Evolutionary conservation across 2,329 filamentous ascomycete species (phyloP).

Genomic region (Fusarium longipes): DNA sequence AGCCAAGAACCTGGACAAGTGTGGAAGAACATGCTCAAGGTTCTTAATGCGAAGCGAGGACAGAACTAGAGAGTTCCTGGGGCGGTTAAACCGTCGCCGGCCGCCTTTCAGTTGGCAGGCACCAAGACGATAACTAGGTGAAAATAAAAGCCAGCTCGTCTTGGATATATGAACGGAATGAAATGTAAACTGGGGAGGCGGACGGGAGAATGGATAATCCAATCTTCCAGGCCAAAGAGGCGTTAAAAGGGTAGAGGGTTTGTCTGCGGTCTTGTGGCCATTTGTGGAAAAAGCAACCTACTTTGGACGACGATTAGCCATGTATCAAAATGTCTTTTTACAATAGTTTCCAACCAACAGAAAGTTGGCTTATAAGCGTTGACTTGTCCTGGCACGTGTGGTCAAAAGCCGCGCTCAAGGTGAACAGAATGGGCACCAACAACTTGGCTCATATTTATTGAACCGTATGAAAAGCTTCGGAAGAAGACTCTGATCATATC

Average conservation of each 20-base stretch:
- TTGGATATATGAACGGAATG: conserved; percentile 47
- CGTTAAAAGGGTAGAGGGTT: conserved; percentile 47
- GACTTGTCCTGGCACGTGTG: not conserved
- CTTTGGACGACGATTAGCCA: conserved; percentile 45
- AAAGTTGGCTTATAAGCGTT: conserved; percentile 39
- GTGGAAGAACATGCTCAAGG: conserved; percentile 89
- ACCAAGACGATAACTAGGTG: conserved; percentile 43
- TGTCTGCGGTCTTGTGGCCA: conserved; percentile 42
- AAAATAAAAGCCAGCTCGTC: conserved; percentile 30
- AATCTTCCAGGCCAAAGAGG: conserved; percentile 42
- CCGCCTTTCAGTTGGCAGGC: conserved; percentile 47
- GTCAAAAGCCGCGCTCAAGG: not conserved
- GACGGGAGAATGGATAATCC: conserved; percentile 22
- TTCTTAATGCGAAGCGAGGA: conserved; percentile 71
- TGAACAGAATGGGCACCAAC: not conserved
- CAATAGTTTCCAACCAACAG: conserved; percentile 39
- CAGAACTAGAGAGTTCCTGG: conserved; percentile 47
- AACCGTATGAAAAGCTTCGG: conserved; percentile 4
- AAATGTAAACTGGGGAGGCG: conserved; percentile 36
- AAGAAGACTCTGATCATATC: conserved; percentile 4
- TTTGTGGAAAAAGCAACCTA: conserved; percentile 46
- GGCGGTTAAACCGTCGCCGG: not conserved
- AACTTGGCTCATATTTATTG: conserved; percentile 7
- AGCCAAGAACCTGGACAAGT: conserved; percentile 96
- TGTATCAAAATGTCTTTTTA: conserved; percentile 47